Evolutionary conservation across 139 green algal species (phyloP), one percentile per base, ranked within the genome.

Genomic region (Zygnema cylindricum): DNA sequence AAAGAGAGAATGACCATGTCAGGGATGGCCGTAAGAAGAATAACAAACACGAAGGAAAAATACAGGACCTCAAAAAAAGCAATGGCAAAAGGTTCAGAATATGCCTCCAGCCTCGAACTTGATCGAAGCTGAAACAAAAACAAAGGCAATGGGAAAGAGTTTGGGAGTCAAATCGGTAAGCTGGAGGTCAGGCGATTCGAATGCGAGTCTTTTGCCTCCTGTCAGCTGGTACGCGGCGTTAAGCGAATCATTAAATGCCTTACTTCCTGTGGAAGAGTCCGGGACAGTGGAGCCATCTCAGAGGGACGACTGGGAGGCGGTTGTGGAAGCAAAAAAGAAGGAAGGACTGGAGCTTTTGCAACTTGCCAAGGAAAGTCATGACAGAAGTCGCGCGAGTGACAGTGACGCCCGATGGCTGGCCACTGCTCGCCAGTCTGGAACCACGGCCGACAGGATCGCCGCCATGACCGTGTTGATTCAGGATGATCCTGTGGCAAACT

Each of bases 391-490:
- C 1, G 96, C 95, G 57, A 98, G 96, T 92, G 0, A 95, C 97
- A 88, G 94, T 93, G 77, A 94, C 41, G 43, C 76, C 36, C 23
- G 69, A 30, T 93, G 88, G 90, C 81, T 93, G 7, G 32, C 3
- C 30, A 43, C 33, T 21, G 89, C 75, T 1, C 69, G 69, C 23
- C 55, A 79, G 22, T 79, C 84, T 23, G 91, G 91, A 54, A 94
- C 91, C 30, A 73, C 69, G 1, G 43, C 71, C 25, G 91, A 94
- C 63, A 88, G 81, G 81, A 43, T 99, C 30, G 97, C 97, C 0
- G 97, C 97, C 1, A 92, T 95, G 85, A 95, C 97, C 16, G 92
- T 99, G 55, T 87, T 97, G 71, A 83, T 99, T 1, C 93, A 98
- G 91, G 95, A 98, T 84, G 93, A 88, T 38, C 92, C 91, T 1